Conservation (phyloP, 1,139 yeast genomes). For the Suhomyces bribrorum region DNA sequence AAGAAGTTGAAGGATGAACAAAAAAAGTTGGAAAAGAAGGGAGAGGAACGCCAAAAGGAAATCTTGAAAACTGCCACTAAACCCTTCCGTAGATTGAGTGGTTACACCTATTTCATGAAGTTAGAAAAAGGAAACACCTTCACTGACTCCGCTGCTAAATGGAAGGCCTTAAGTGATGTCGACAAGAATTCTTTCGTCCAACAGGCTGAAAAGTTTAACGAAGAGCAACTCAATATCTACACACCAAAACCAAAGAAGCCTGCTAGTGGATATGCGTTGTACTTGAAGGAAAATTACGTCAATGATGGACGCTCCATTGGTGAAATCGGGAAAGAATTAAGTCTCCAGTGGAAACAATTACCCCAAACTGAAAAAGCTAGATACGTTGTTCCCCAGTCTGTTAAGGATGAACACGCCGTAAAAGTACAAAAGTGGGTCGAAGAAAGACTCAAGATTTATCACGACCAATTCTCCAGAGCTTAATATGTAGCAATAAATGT, state of each 20-base stretch:
- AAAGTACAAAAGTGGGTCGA: conserved; percentile 32
- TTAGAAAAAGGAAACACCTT: conserved; percentile 20
- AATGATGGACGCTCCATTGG: conserved; percentile 25
- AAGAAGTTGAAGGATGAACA: conserved; percentile 21
- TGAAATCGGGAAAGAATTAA: conserved; percentile 30
- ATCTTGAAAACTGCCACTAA: conserved; percentile 28
- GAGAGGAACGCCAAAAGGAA: conserved; percentile 18
- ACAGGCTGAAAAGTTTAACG: conserved; percentile 32
- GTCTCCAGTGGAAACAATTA: conserved; percentile 34
- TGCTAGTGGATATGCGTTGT: conserved; percentile 32
- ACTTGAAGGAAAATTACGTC: conserved; percentile 30
- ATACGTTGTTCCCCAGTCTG: conserved; percentile 26
- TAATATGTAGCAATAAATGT: neutral
- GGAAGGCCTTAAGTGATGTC: conserved; percentile 25
- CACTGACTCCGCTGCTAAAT: conserved; percentile 23
- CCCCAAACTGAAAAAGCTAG: conserved; percentile 29
- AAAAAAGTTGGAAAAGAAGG: conserved; percentile 17
- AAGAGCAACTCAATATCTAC: conserved; percentile 25
- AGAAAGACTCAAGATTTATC: conserved; percentile 26
- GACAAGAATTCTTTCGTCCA: conserved; percentile 29
- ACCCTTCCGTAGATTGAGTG: conserved; percentile 28
- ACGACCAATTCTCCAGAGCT: conserved; percentile 6
- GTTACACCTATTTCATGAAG: conserved; percentile 33
- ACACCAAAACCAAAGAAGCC: conserved; percentile 41
- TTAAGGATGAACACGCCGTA: conserved; percentile 22